Evolutionary conservation across 2,329 filamentous ascomycete species (phyloP), one percentile per base, ranked within the genome.

Genomic region (Colletotrichum navitas): DNA sequence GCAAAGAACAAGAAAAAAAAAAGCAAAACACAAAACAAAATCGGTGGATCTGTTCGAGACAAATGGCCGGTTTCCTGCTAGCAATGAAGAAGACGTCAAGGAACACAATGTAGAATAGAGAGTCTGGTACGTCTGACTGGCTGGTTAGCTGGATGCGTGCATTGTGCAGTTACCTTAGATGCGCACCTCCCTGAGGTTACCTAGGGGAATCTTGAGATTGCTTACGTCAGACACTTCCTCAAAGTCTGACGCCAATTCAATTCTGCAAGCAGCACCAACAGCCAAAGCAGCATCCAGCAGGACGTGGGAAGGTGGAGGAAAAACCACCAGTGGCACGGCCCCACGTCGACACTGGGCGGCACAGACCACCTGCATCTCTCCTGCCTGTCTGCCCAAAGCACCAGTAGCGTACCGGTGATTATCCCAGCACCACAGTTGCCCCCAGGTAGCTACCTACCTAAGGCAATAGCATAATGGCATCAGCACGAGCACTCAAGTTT

Each of bases 321-420:
- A 52, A 32, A 51, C 60, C 45, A 62, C 60, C 60, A 62, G 60
- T 62, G 60, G 60, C 60, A 62, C 60, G 60, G 32, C 45, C 60
- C 60, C 60, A 62, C 60, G 60, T 62, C 45, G 60, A 39, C 45
- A 36, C 45, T 36, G 14, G 18, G 34, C 34, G n/a, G 60, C 60
- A 62, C 45, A 51, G 60, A 34, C 60, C 60, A 62, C n/a, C 32
- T 62, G 60, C 60, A 41, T 12, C 32, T 55, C 5, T 62, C 18
- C 60, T 62, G 60, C 60, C 45, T 36, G 60, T 26, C 60, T 62
- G 45, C 60, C 60, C 60, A 62, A 62, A 36, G 59, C 43, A 29
- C 45, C 43, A 45, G 43, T 62, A 24, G 59, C 59, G 47, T 51
- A 26, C 45, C 21, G 26, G 56, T 43, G 36, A 26, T 41, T 18